These are phyloP conservation scores for Falciphora oryzae DNA, from an alignment of 2,329 filamentous ascomycete genomes.

Conservation along the genomic window DNA sequence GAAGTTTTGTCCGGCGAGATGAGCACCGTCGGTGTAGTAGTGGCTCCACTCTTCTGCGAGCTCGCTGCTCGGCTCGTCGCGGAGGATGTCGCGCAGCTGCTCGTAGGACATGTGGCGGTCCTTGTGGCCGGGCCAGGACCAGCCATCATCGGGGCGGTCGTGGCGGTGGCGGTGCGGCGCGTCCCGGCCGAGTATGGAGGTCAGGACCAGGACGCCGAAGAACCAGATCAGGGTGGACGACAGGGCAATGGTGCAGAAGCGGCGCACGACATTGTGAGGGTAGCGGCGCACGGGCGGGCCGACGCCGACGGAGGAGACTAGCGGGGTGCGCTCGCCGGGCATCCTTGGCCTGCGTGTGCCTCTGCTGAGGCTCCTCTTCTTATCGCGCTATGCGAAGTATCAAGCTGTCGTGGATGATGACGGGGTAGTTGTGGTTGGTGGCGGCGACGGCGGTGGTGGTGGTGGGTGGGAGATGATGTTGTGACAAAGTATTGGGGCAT, in stretches of 20 bases:
- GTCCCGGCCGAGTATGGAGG: constrained; percentile 25
- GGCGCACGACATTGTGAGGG: constrained; percentile 53
- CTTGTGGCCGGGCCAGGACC: constrained; percentile 23
- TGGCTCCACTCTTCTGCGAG: constrained; percentile 65
- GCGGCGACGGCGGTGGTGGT: neutral
- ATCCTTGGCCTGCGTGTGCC: constrained; percentile 24
- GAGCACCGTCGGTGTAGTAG: constrained; percentile 72
- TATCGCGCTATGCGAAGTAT: neutral
- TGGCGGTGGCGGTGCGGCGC: constrained; percentile 26
- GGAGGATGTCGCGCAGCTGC: constrained; percentile 49
- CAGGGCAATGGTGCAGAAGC: constrained; percentile 59
- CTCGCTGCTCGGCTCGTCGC: constrained; percentile 51
- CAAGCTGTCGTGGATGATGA: too few relatives aligned
- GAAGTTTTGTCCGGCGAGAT: constrained; percentile 71
- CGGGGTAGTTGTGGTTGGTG: neutral
- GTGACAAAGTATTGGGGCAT: neutral
- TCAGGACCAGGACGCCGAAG: constrained; percentile 39
- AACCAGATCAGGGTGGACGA: constrained; percentile 49
- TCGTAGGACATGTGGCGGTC: constrained; percentile 35
- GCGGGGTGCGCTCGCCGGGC: constrained; percentile 56
- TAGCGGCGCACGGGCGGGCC: constrained; percentile 48
- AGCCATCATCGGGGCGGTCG: constrained; percentile 22
- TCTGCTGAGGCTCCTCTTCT: neutral
- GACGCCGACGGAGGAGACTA: constrained; percentile 58
- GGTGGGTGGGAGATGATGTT: neutral